Percentiles rank a stretch among this genome's conserved stretches.
Conservation (phyloP, 2,329 filamentous ascomycete species). For the Phialophora tarda region DNA sequence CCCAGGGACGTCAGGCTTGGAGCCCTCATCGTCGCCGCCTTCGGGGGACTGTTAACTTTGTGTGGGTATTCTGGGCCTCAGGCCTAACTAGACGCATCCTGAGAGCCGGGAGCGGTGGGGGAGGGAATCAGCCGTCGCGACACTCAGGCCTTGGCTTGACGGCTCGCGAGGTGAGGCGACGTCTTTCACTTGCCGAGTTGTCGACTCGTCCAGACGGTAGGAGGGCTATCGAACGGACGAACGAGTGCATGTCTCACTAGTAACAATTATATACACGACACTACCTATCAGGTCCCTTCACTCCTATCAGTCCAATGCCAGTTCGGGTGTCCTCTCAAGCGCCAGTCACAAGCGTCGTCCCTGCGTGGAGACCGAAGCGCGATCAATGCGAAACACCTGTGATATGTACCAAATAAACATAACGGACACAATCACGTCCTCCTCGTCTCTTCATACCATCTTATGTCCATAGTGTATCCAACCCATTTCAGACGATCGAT, state of each 20-base stretch:
- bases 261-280: too few relatives aligned
- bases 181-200: not conserved
- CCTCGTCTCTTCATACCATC: too few relatives aligned
- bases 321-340: too few relatives aligned
- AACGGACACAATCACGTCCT: too few relatives aligned
- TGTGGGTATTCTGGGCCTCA: constrained; percentile 9
- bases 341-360: too few relatives aligned
- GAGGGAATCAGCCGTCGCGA: not conserved
- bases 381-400: too few relatives aligned
- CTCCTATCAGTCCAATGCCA: too few relatives aligned
- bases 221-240: not conserved
- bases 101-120: not conserved
- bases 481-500: too few relatives aligned
- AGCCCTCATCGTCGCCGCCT: not conserved
- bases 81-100: not conserved
- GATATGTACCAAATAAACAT: too few relatives aligned
- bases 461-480: too few relatives aligned
- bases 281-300: too few relatives aligned
- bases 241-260: not conserved
- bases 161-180: not conserved
- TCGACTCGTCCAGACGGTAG: not conserved
- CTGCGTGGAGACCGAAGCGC: too few relatives aligned
- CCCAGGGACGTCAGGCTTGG: constrained; percentile 11
- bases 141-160: not conserved
- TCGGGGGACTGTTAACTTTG: constrained; percentile 8